Evolutionary conservation across 768 basidiomycete species (phyloP).

Genomic region (Leccinellum rugosiceps): DNA sequence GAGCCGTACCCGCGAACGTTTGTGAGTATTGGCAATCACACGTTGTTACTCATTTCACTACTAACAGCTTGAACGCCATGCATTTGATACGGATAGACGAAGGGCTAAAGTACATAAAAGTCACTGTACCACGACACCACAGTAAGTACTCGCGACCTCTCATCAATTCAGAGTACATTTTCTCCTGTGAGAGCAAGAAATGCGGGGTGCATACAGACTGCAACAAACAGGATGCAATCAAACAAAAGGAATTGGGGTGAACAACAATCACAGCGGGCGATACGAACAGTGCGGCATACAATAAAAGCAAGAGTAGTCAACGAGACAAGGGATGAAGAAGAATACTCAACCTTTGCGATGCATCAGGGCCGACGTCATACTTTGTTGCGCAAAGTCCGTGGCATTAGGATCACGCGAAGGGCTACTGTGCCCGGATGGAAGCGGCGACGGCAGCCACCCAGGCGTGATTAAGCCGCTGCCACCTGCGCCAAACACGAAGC

Average conservation of each 20-base stretch:
- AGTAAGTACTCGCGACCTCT: not conserved
- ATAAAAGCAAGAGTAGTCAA: not conserved
- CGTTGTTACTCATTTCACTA: too few relatives aligned
- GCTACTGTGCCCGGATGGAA: constrained; percentile 53
- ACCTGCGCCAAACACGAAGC: constrained; percentile 81
- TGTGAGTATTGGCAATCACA: too few relatives aligned
- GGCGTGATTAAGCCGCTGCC: constrained; percentile 85
- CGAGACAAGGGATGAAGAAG: constrained; percentile 1
- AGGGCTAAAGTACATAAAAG: not conserved
- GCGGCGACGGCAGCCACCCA: constrained; percentile 55
- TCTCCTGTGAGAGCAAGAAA: constrained; percentile 4
- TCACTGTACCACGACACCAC: not conserved
- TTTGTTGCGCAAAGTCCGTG: constrained; percentile 29
- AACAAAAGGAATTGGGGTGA: constrained; percentile 1
- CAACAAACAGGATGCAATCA: constrained; percentile 12
- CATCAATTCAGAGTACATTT: not conserved
- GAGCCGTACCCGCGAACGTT: not conserved
- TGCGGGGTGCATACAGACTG: constrained; percentile 12
- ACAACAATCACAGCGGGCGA: constrained; percentile 4
- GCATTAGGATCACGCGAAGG: constrained; percentile 28
- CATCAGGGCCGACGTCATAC: constrained; percentile 22
- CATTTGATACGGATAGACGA: not conserved
- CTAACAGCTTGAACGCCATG: not conserved
- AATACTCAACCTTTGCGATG: constrained; percentile 25
- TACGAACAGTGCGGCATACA: constrained; percentile 1